phyloP scores from a whole-genome alignment of 169 alveolate genomes.

The Babesia ovis region DNA sequence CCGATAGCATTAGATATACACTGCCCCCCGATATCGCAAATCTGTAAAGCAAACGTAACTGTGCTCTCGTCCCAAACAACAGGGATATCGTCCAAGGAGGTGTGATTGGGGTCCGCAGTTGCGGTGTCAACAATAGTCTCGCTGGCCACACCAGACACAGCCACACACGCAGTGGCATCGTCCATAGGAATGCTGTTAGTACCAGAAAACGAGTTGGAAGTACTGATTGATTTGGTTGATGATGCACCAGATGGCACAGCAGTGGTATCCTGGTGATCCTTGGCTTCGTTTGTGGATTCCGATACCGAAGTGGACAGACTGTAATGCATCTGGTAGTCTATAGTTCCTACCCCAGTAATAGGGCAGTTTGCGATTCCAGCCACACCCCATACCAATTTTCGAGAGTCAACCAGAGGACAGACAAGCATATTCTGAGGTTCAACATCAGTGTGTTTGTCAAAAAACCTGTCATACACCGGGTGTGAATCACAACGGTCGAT shows the following conservation, averaged over 20 bases:
- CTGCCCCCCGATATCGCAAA: constrained; percentile 61
- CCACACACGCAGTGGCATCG: neutral
- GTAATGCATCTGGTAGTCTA: constrained; percentile 12
- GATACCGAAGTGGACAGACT: constrained; percentile 14
- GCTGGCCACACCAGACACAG: neutral
- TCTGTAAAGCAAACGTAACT: constrained; percentile 36
- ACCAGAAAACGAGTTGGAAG: neutral
- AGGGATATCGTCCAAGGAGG: neutral
- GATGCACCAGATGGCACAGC: constrained; percentile 3
- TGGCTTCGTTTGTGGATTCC: neutral
- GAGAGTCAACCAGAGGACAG: constrained; percentile 54
- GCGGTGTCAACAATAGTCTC: neutral
- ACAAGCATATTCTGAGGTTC: constrained; percentile 35
- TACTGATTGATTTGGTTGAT: constrained; percentile 5
- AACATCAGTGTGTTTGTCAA: constrained; percentile 57
- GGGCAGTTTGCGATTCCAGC: constrained; percentile 47
- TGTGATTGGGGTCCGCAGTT: neutral
- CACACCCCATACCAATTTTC: constrained; percentile 60
- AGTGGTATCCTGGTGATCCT: neutral
- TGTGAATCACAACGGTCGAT: constrained; percentile 24
- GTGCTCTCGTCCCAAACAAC: constrained; percentile 31
- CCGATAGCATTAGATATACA: constrained; percentile 50
- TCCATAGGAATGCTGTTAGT: neutral
- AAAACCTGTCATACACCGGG: constrained; percentile 10
- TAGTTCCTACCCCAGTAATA: neutral